These are phyloP conservation scores for Draba incana DNA, from an alignment of 345 rosid species.

Conservation along the genomic window DNA sequence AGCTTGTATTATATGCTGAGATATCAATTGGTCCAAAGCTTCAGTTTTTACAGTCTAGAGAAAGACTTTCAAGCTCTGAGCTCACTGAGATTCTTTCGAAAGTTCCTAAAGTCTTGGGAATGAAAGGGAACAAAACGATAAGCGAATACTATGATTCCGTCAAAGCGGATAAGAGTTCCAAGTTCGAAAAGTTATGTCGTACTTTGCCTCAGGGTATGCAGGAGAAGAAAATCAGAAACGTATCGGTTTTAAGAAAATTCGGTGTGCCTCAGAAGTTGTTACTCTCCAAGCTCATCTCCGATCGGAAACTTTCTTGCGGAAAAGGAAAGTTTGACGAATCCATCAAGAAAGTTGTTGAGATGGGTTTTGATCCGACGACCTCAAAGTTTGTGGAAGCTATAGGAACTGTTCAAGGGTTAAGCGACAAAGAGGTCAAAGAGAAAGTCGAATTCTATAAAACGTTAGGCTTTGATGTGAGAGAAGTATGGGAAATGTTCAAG, in stretches of 20 bases:
- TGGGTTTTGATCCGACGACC: conserved; percentile 33
- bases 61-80: conserved; percentile 23
- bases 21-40: conserved; percentile 41
- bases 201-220: not conserved
- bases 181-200: not conserved
- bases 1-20: conserved; percentile 27
- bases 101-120: conserved; percentile 25
- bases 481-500: conserved; percentile 28
- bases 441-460: not conserved
- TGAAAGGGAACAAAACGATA: not conserved
- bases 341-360: conserved; percentile 9
- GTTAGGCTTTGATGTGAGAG: conserved; percentile 41
- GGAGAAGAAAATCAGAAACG: conserved; percentile 16
- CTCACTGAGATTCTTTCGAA: not conserved
- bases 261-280: conserved; percentile 31
- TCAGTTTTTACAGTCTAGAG: not conserved
- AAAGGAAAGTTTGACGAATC: conserved; percentile 11
- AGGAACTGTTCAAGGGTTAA: not conserved
- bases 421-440: conserved; percentile 1
- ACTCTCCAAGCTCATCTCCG: not conserved
- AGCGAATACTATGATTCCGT: conserved; percentile 29
- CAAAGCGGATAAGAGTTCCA: not conserved
- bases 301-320: not conserved
- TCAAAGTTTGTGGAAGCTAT: conserved; percentile 32
- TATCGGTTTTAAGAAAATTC: conserved; percentile 11